A percentile compares a stretch with the other conserved stretches of the same genome.
Evolutionary conservation across 306 rosid species (phyloP).

Genomic region (Quercus variabilis): DNA sequence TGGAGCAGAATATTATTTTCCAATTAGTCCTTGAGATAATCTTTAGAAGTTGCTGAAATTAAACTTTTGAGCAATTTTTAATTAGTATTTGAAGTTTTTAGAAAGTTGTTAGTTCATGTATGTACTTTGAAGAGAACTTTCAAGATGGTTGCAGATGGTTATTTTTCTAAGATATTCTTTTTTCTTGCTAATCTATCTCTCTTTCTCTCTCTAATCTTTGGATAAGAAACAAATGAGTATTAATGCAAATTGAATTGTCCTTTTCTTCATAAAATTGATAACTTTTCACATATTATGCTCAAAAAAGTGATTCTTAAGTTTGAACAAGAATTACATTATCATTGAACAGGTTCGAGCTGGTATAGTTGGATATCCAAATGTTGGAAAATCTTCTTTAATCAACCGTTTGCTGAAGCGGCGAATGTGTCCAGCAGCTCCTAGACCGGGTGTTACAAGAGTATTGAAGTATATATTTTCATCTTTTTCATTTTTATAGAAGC

Average conservation of each 20-base stretch:
- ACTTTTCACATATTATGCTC: constrained; percentile 3
- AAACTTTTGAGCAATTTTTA: neutral
- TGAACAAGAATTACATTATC: constrained; percentile 7
- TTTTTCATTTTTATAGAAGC: constrained; percentile 3
- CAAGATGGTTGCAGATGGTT: neutral
- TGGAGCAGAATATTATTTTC: neutral
- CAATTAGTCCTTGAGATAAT: neutral
- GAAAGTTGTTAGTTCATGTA: neutral
- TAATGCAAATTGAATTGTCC: neutral
- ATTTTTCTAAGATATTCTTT: neutral
- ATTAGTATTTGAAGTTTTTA: neutral
- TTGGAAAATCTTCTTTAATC: constrained; percentile 87
- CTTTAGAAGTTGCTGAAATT: neutral
- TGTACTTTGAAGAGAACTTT: neutral
- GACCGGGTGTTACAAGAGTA: constrained; percentile 93
- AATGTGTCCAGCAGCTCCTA: constrained; percentile 94
- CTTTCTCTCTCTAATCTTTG: neutral
- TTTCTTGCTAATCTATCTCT: neutral
- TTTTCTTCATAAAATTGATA: constrained; percentile 1
- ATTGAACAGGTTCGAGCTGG: constrained; percentile 85
- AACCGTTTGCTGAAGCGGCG: constrained; percentile 87
- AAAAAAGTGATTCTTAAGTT: neutral
- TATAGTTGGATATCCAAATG: constrained; percentile 94
- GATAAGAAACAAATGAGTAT: neutral
- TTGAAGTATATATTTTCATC: constrained; percentile 47